These are phyloP conservation scores for Pleodorina starrii DNA, from an alignment of 139 green algal genomes.

Conservation along the genomic window DNA sequence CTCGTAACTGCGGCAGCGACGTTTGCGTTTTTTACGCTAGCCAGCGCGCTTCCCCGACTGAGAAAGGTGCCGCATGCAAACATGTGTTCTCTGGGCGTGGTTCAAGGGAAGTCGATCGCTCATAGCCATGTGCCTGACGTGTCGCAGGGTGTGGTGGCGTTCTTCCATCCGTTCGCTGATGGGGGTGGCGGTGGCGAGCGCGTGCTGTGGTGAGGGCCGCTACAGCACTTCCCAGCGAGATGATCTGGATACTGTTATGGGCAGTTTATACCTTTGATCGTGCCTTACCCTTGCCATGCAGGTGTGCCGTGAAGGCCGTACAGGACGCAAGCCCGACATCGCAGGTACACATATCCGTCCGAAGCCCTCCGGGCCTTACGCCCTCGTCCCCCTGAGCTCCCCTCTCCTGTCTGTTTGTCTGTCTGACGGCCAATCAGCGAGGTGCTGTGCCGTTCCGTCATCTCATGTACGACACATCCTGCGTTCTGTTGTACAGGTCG, in stretches of 20 bases:
- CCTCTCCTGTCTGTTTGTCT: too few relatives aligned
- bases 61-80: slow-evolving; percentile 28
- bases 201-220: slow-evolving; percentile 89
- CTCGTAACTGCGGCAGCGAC: not conserved
- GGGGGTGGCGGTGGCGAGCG: slow-evolving; percentile 94
- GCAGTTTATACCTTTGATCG: not conserved
- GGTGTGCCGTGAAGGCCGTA: slow-evolving; percentile 66
- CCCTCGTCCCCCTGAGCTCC: too few relatives aligned
- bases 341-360: not conserved
- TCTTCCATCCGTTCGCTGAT: slow-evolving; percentile 96
- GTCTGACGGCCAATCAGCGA: too few relatives aligned
- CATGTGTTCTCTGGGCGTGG: not conserved
- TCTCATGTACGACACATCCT: not conserved
- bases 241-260: too few relatives aligned
- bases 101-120: not conserved
- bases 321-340: slow-evolving; percentile 24
- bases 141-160: slow-evolving; percentile 84
- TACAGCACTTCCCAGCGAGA: not conserved
- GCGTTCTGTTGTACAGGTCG: slow-evolving; percentile 58
- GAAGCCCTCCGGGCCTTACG: too few relatives aligned
- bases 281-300: slow-evolving; percentile 35
- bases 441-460: too few relatives aligned
- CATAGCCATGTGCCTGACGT: not conserved
- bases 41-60: not conserved
- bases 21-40: not conserved